Conservation (phyloP, 805 yeast species). For the Sugiyamaella qingdaonensis region DNA sequence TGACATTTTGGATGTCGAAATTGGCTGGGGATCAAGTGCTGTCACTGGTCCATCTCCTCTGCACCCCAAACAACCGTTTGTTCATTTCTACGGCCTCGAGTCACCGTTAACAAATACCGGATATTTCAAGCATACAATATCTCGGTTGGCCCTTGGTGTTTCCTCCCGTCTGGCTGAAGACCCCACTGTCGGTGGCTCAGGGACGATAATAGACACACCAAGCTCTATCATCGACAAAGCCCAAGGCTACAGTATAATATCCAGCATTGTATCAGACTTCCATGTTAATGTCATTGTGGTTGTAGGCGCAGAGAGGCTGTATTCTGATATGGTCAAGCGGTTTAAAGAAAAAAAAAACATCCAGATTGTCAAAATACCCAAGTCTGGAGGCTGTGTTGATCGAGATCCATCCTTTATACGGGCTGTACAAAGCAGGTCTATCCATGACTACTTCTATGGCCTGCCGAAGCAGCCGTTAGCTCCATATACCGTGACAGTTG, state of each 20-base stretch:
- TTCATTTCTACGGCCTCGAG: constrained; percentile 72
- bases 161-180: constrained; percentile 49
- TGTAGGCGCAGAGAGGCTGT: constrained; percentile 69
- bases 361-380: constrained; percentile 56
- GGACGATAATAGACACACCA: constrained; percentile 73
- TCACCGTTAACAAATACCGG: constrained; percentile 52
- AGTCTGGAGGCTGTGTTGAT: constrained; percentile 73
- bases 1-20: constrained; percentile 66
- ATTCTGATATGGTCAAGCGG: constrained; percentile 55
- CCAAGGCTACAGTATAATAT: constrained; percentile 38
- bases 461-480: constrained; percentile 56
- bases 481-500: constrained; percentile 81
- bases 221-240: constrained; percentile 35
- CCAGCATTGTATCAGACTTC: constrained; percentile 55
- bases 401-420: constrained; percentile 66
- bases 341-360: constrained; percentile 29
- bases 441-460: constrained; percentile 90
- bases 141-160: constrained; percentile 48
- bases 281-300: constrained; percentile 59
- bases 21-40: constrained; percentile 74
- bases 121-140: constrained; percentile 47
- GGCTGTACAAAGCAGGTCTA: constrained; percentile 66
- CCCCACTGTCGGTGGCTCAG: constrained; percentile 40
- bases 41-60: constrained; percentile 43
- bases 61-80: constrained; percentile 88